Percentiles rank a stretch among this genome's conserved stretches.
phyloP scores from a whole-genome alignment of 768 basidiomycete species.

The Sistotremastrum niveocremeum region DNA sequence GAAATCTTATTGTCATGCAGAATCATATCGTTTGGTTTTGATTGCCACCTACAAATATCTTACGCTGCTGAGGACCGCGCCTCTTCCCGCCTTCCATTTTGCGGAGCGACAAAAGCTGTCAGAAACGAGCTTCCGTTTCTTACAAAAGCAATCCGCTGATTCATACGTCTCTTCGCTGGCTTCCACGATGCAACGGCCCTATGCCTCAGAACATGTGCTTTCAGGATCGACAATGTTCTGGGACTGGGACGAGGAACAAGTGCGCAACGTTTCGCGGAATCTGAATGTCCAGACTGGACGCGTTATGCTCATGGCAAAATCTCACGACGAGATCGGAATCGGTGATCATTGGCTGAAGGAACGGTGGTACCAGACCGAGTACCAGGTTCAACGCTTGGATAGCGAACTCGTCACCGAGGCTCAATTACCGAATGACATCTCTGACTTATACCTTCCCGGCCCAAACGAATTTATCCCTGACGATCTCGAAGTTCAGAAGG shows the following conservation, averaged over 20 bases:
- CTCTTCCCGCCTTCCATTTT: constrained; percentile 54
- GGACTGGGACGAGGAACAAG: constrained; percentile 58
- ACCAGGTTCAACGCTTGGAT: constrained; percentile 60
- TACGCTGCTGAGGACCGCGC: constrained; percentile 47
- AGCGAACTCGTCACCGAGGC: constrained; percentile 55
- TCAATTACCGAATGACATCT: constrained; percentile 43
- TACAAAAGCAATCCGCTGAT: constrained; percentile 72
- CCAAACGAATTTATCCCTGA: constrained; percentile 88
- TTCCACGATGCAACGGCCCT: constrained; percentile 65
- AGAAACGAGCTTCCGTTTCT: constrained; percentile 68
- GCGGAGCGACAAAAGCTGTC: constrained; percentile 62
- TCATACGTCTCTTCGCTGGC: constrained; percentile 67
- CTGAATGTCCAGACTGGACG: constrained; percentile 48
- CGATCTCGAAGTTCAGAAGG: constrained; percentile 72
- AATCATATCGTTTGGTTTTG: constrained; percentile 60
- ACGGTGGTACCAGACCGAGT: constrained; percentile 87
- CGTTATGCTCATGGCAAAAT: constrained; percentile 70
- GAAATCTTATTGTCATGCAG: constrained; percentile 22
- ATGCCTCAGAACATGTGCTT: constrained; percentile 65
- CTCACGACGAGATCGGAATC: constrained; percentile 35
- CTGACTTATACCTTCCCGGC: constrained; percentile 63
- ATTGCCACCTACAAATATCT: constrained; percentile 70
- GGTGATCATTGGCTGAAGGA: constrained; percentile 54
- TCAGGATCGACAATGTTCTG: constrained; percentile 56
- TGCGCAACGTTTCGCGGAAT: constrained; percentile 46